A percentile compares a stretch with the other conserved stretches of the same genome.
phyloP scores from a whole-genome alignment of 2,329 filamentous ascomycete genomes.

The Paracamarosporium sp. region DNA sequence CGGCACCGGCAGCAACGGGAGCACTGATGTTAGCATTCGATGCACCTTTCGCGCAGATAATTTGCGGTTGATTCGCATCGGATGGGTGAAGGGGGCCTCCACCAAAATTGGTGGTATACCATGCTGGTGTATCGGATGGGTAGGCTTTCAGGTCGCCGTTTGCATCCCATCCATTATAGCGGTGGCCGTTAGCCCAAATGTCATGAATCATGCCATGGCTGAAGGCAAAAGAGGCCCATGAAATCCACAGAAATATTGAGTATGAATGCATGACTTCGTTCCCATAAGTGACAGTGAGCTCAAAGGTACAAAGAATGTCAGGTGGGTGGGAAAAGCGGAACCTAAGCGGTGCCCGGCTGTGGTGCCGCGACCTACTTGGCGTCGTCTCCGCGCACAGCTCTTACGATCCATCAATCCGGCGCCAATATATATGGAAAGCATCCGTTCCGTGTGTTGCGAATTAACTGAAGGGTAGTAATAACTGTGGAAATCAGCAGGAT shows the following conservation, averaged over 20 bases:
- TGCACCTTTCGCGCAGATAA: conserved; percentile 33
- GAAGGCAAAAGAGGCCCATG: neutral
- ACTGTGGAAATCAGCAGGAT: neutral
- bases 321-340: too few relatives aligned
- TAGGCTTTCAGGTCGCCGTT: conserved; percentile 8
- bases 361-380: neutral
- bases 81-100: conserved; percentile 5
- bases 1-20: conserved; percentile 27
- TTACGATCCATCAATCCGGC: neutral
- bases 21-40: conserved; percentile 24
- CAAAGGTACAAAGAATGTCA: neutral
- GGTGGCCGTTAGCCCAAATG: conserved; percentile 12
- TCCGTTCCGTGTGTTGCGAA: neutral
- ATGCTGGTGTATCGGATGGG: conserved; percentile 7
- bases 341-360: neutral
- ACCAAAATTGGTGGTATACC: conserved; percentile 3
- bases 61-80: conserved; percentile 18
- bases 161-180: conserved; percentile 19
- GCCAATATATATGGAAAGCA: neutral
- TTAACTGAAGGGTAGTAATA: neutral
- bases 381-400: neutral
- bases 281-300: neutral
- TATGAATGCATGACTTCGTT: neutral
- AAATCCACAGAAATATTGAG: neutral
- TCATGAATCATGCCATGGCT: conserved; percentile 4